Conservation (phyloP, 2,329 filamentous ascomycete species). For the Epichloe uncinata region DNA sequence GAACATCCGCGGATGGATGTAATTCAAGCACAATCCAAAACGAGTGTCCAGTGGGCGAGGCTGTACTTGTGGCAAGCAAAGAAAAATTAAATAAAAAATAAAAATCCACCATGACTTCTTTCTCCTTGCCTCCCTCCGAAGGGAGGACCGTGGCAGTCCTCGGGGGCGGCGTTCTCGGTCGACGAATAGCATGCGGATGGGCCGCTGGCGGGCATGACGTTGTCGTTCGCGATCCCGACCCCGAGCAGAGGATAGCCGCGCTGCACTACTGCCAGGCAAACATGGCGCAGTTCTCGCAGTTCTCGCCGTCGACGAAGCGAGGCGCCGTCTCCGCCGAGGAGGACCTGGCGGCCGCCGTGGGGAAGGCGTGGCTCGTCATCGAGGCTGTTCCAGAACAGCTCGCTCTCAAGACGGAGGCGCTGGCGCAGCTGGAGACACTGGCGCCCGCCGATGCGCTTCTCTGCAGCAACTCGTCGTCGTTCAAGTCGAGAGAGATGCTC, state of each 20-base stretch:
- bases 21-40: too few relatives aligned
- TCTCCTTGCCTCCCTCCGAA: slow-evolving; percentile 25
- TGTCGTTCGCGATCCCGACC: slow-evolving; percentile 26
- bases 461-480: slow-evolving; percentile 37
- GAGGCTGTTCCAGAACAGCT: slow-evolving; percentile 39
- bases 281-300: slow-evolving; percentile 11
- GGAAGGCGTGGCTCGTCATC: slow-evolving; percentile 38
- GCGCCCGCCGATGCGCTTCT: slow-evolving; percentile 33
- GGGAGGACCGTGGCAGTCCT: slow-evolving; percentile 29
- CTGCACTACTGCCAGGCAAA: slow-evolving; percentile 26
- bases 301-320: slow-evolving; percentile 10
- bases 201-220: slow-evolving; percentile 29
- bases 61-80: too few relatives aligned
- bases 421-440: slow-evolving; percentile 30
- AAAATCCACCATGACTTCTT: not conserved
- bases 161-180: slow-evolving; percentile 29
- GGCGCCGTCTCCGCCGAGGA: slow-evolving; percentile 21
- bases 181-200: slow-evolving; percentile 27
- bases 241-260: slow-evolving; percentile 22
- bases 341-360: slow-evolving; percentile 25
- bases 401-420: slow-evolving; percentile 32
- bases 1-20: too few relatives aligned
- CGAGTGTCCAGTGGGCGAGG: too few relatives aligned
- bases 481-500: slow-evolving; percentile 35
- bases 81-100: too few relatives aligned